Base-by-base conservation (phyloP, 2,329 filamentous ascomycete genomes). In the Curvularia sp. region DNA sequence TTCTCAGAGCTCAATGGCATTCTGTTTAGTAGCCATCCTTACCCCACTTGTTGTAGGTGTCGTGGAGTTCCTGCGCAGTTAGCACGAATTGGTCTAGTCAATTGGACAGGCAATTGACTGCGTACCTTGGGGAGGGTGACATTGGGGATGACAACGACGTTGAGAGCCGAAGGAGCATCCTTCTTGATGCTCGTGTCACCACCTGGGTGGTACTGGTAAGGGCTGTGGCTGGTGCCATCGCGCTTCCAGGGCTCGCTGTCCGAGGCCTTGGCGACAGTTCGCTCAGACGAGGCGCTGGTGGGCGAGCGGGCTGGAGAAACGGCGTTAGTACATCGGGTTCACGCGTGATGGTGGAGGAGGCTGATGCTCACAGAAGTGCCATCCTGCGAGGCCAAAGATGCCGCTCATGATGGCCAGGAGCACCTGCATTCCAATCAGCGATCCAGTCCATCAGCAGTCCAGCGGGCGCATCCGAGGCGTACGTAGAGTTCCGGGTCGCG, bases 21-120 rank as follows among this genome's bases (percentile, higher is more conserved):
- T 44, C 35, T 38, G 50, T 48, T 62, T 71, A 77, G 82, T 90
- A 98, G 70, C 92, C 93, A 70, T 98, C 95, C 88, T 98, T 98
- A 80, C 95, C 95, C 88, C 92, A 98, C 86, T 99, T 99, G 91
- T 99, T 99, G 88, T 90, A 98, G 83, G 90, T 90, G 72, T 99
- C 95, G 83, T 99, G 95, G 66, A 97, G 87, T 74, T 89, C 86
- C 92, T 96, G 44, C 43, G 22, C 9, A 28, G 42, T 63, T 41
- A 62, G 51, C 31, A 49, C 15, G 24, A 22, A 33, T 26, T 13
- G 38, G 43, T 22, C 15, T 9, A 3, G 26, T 10, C 13, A 30
- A 20, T 10, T 28, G 48, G 30, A 10, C 24, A 22, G 33, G 18
- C 33, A 18, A 20, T 33, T 18, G 15, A 33, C 2, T 9, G 28